phyloP scores from a whole-genome alignment of 2,329 filamentous ascomycete genomes.

The Fusarium xylarioides region DNA sequence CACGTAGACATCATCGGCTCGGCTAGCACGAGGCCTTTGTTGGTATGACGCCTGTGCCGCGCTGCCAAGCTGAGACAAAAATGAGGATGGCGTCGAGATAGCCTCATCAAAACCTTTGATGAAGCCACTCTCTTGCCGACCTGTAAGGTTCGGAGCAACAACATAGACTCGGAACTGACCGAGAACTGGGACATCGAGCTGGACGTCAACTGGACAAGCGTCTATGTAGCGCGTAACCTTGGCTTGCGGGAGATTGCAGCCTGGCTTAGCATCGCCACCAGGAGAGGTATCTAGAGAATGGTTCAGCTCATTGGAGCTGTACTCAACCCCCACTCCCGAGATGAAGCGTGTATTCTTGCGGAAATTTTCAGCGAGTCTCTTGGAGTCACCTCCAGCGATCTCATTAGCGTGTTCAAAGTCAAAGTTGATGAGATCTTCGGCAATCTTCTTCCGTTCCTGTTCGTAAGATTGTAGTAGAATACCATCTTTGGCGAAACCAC shows the following conservation, averaged over 20 bases:
- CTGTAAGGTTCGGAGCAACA: conserved; percentile 68
- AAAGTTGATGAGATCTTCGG: conserved; percentile 66
- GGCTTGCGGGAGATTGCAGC: conserved; percentile 69
- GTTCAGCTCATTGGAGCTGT: conserved; percentile 61
- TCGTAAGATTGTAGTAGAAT: conserved; percentile 68
- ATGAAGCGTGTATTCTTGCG: conserved; percentile 76
- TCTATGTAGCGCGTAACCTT: conserved; percentile 80
- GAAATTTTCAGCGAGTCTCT: conserved; percentile 73
- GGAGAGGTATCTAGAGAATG: conserved; percentile 48
- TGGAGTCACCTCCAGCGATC: conserved; percentile 68
- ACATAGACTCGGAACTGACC: conserved; percentile 81
- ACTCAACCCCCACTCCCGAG: conserved; percentile 73
- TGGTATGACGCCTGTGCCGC: conserved; percentile 69
- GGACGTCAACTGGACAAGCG: conserved; percentile 78
- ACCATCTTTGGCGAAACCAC: conserved; percentile 61
- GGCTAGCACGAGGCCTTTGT: conserved; percentile 63
- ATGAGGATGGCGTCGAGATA: conserved; percentile 59
- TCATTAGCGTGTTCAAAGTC: conserved; percentile 66
- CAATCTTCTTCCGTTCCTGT: conserved; percentile 68
- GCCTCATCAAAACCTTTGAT: conserved; percentile 66
- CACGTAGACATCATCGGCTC: conserved; percentile 71
- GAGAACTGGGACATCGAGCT: conserved; percentile 79
- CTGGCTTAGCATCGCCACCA: conserved; percentile 59
- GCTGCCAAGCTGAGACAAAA: conserved; percentile 66
- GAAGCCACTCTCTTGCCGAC: conserved; percentile 59